A percentile compares a stretch with the other conserved stretches of the same genome.
phyloP scores from a whole-genome alignment of 169 alveolate genomes.

The Plasmodium vinckei region DNA sequence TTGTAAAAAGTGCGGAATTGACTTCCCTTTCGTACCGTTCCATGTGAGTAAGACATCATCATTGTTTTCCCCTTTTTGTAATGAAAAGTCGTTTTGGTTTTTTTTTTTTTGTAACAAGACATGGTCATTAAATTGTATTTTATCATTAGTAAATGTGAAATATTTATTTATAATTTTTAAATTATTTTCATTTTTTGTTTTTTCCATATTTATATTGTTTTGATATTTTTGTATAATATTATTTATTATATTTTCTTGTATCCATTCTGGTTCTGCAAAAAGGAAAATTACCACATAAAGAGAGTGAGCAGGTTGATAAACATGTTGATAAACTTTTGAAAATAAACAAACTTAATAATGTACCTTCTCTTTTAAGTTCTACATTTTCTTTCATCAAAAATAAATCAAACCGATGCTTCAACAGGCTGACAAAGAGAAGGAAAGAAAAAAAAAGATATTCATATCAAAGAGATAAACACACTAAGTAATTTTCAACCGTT shows the following conservation, averaged over 20 bases:
- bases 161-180: slow-evolving; percentile 18
- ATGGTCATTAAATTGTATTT: slow-evolving; percentile 12
- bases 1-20: background rate
- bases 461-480: background rate
- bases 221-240: slow-evolving; percentile 19
- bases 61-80: no score
- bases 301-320: background rate
- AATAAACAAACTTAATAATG: background rate
- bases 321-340: background rate
- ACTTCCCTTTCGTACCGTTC: background rate
- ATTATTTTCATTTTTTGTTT: slow-evolving; percentile 46
- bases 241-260: slow-evolving; percentile 29
- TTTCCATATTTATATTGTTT: background rate
- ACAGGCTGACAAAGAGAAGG: slow-evolving; percentile 10
- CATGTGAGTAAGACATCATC: background rate
- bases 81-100: background rate
- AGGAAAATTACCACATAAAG: background rate
- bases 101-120: slow-evolving; percentile 11
- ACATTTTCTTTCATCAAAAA: slow-evolving; percentile 41
- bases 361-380: slow-evolving; percentile 28
- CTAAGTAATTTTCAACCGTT: background rate
- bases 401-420: slow-evolving; percentile 36
- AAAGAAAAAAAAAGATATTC: background rate
- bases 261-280: slow-evolving; percentile 59
- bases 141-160: slow-evolving; percentile 27